phyloP scores from a whole-genome alignment of 2,329 filamentous ascomycete species.

The Penicillium aurantiogriseum region DNA sequence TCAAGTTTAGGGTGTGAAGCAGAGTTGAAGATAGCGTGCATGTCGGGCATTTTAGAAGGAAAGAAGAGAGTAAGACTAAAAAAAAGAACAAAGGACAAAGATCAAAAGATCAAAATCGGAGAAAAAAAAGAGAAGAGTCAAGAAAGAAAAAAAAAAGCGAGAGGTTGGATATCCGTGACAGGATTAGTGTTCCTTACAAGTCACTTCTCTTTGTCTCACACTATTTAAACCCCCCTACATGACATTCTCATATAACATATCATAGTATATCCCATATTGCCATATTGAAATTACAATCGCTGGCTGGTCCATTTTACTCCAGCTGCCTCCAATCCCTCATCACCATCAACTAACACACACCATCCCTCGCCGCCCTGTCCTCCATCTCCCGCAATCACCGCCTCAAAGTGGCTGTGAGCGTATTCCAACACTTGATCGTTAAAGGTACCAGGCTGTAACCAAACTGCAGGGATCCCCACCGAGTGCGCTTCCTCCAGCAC shows the following conservation, averaged over 20 bases:
- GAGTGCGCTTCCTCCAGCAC: constrained; percentile 75
- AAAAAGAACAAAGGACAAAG: not conserved
- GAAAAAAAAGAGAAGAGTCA: constrained; percentile 3
- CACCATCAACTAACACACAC: constrained; percentile 85
- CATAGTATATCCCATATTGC: too few relatives aligned
- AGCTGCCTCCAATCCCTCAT: constrained; percentile 56
- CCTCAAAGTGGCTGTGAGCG: constrained; percentile 67
- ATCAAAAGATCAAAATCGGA: constrained; percentile 1
- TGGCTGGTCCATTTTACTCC: constrained; percentile 53
- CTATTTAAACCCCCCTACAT: constrained; percentile 6
- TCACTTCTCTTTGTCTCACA: not conserved
- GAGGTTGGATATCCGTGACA: constrained; percentile 2
- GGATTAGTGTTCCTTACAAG: not conserved
- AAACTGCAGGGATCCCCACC: constrained; percentile 71
- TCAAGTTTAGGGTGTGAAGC: constrained; percentile 41
- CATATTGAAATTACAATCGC: constrained; percentile 32
- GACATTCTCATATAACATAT: not conserved
- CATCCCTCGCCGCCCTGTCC: constrained; percentile 71
- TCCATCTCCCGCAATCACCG: constrained; percentile 65
- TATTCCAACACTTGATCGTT: constrained; percentile 71
- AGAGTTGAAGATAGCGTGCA: constrained; percentile 35
- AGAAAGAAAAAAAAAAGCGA: not conserved
- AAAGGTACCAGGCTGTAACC: constrained; percentile 88
- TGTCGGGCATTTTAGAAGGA: constrained; percentile 24
- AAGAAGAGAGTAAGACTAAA: not conserved